Percentiles rank a stretch among this genome's conserved stretches.
Conservation (phyloP, 1,284 basidiomycete species). For the Ustilago shanxiensis region DNA sequence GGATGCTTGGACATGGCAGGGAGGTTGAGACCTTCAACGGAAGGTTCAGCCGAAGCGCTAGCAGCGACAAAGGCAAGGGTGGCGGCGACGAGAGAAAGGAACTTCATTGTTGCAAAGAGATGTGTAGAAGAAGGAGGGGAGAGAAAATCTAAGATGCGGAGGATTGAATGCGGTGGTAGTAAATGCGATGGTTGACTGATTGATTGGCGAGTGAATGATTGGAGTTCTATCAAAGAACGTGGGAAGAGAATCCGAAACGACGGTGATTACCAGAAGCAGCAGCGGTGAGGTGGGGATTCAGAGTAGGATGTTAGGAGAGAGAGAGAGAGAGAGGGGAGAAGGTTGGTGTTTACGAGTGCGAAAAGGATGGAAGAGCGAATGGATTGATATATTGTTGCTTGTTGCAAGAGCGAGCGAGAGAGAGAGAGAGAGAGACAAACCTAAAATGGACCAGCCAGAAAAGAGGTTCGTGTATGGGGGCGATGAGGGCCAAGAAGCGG, state of each 20-base stretch:
- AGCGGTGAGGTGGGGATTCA: not conserved
- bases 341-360: not conserved
- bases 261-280: conserved; percentile 4
- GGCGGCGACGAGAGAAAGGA: conserved; percentile 43
- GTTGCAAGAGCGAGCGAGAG: conserved; percentile 6
- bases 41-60: conserved; percentile 32
- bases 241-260: conserved; percentile 2
- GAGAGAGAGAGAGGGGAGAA: not conserved
- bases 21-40: conserved; percentile 35
- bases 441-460: conserved; percentile 38
- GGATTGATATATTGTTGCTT: conserved; percentile 7
- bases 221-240: conserved; percentile 31
- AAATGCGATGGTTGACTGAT: not conserved
- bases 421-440: conserved; percentile 11
- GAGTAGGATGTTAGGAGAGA: not conserved
- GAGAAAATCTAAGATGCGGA: not conserved
- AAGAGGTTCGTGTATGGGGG: not conserved
- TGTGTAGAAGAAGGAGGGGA: too few species aligned
- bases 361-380: not conserved
- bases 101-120: conserved; percentile 49
- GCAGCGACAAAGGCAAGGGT: conserved; percentile 39
- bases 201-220: too few species aligned
- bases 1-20: conserved; percentile 47
- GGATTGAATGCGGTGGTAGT: not conserved
- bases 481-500: not conserved